Evolutionary conservation across 1,284 basidiomycete species (phyloP).

Genomic region (Hymenochaete sp.): DNA sequence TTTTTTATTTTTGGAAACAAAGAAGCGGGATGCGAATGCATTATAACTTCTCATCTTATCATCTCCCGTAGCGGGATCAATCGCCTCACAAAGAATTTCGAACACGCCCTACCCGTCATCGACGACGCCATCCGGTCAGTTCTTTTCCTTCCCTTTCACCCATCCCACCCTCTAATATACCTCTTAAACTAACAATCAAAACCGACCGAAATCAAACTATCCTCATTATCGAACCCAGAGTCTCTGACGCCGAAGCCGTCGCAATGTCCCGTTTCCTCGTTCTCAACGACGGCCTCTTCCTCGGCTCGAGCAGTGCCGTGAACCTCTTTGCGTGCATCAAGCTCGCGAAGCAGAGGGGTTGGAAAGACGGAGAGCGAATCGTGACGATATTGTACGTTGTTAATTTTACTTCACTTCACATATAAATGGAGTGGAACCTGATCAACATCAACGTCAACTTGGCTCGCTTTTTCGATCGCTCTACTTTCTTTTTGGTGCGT

Average conservation of each 20-base stretch:
- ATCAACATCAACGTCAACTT: too few species aligned
- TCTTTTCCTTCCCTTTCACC: neutral
- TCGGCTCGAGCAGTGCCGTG: slow-evolving; percentile 94
- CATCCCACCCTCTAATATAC: neutral
- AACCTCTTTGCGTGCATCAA: slow-evolving; percentile 88
- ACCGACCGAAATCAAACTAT: too few species aligned
- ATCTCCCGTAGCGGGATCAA: slow-evolving; percentile 69
- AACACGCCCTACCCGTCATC: slow-evolving; percentile 70
- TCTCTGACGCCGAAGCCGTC: slow-evolving; percentile 85
- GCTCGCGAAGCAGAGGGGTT: slow-evolving; percentile 62
- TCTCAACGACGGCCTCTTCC: slow-evolving; percentile 83
- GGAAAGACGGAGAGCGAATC: slow-evolving; percentile 54
- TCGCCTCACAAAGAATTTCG: slow-evolving; percentile 78
- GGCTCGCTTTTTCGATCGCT: too few species aligned
- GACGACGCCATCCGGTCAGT: slow-evolving; percentile 80
- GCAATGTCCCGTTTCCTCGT: slow-evolving; percentile 89
- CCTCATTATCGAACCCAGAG: slow-evolving; percentile 46
- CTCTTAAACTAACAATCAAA: too few species aligned
- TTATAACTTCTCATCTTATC: neutral
- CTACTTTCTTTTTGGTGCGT: too few species aligned
- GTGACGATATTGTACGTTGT: slow-evolving; percentile 83
- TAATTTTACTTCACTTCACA: too few species aligned
- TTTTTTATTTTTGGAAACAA: too few species aligned
- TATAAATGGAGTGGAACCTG: too few species aligned
- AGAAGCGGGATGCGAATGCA: neutral